Base-by-base conservation (phyloP, 2,329 filamentous ascomycete species). In the Alternaria sp. region DNA sequence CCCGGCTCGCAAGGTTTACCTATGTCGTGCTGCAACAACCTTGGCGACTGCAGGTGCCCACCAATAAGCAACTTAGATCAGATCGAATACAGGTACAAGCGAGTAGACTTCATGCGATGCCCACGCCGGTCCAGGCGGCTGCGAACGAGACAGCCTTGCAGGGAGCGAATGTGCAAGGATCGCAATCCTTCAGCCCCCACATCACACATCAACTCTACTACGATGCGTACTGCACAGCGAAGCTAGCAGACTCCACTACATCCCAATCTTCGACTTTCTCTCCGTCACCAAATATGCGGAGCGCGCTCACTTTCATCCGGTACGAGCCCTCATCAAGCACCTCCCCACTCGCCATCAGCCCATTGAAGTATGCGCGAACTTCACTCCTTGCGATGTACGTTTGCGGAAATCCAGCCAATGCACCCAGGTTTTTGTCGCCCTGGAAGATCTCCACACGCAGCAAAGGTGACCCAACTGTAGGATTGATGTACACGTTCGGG, bases 261-360 rank as follows among this genome's bases (percentile, higher is more conserved):
- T 56, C 57, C 45, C 57, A 56, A 45, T 56, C 45, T 14, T 51
- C 57, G 5, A 45, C 14, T 10, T 38, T 3, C 2, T 45, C 16
- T 22, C 40, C 45, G 18, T 51, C 12, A 1, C 57, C 52, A 2
- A 56, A 56, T 1, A 70, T 66, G 18, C 58, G 62, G 52, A 71
- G 22, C 34, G 64, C 67, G 43, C 34, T 58, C 0, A 65, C 49
- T 14, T 59, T 56, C 18, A 71, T 32, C 6, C 34, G 60, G 14
- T 71, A 71, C 27, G 30, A 48, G 3, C 67, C 67, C 14, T 61
- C 65, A 10, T 64, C 62, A 11, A 64, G 55, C 16, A 62, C 59
- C 10, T 41, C 59, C 3, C 62, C 66, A 49, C 68, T 57, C 5
- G 62, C 63, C 20, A 71, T 22, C 36, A 63, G 34, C 5, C 69